Evolutionary conservation across 495 filamentous ascomycete species (phyloP), one percentile per base, ranked within the genome.

Genomic region (Penicillium manginii): DNA sequence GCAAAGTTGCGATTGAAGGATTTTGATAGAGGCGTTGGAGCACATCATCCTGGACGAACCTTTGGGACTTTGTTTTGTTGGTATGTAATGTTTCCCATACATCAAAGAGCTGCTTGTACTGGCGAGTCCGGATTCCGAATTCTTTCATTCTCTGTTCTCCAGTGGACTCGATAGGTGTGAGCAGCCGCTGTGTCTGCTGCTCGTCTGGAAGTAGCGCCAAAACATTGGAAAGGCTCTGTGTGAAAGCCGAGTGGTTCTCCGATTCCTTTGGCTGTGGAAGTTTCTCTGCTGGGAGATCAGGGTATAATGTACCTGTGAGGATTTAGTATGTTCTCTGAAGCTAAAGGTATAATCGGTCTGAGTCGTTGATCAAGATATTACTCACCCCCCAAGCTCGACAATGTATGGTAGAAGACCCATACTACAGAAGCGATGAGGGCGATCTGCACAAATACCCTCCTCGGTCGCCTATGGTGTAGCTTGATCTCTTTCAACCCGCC

Each of bases 81-180:
- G 62, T 22, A 35, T 67, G 65, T 8, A 67, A 32, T 3, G 7
- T 32, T 33, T 67, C 58, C 65, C 65, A 67, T 4, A 56, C 58
- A 15, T 57, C 53, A 18, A 64, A 55, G 4, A 64, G 53, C 4
- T 14, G 26, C 14, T 58, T 62, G 56, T 62, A 67, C 8, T 55
- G 52, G 1, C 65, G 58, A 1, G 65, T 62, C 1, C 65, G 65
- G 18, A 67, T 39, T 2, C 61, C 65, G n/a, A 57, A 42, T 32
- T 67, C 65, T 3, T 51, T 56, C 3, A 67, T 18, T 48, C 52
- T 57, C 14, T 35, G 45, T 45, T 67, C 65, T 1, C 65, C 65
- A 0, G 62, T 64, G 1, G 17, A 18, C 11, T 58, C 19, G 40
- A 67, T 59, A 0, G 60, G 60, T 10, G 43, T 22, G 10, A 63